Evolutionary conservation across 768 basidiomycete genomes (phyloP), one percentile per base, ranked within the genome.

Genomic region (Pulveroboletus sp.): DNA sequence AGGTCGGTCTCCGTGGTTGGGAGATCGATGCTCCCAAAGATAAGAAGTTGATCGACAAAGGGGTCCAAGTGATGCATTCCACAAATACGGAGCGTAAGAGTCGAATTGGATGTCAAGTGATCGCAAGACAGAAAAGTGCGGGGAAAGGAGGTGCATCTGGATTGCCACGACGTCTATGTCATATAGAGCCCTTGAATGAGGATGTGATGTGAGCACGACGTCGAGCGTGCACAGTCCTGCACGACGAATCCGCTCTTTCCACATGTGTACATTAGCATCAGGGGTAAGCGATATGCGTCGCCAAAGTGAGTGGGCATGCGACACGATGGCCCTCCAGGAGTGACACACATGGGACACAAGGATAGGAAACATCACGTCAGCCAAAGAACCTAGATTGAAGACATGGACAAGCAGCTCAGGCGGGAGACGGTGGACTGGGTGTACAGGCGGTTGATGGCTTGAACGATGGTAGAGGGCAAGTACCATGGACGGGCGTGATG

Each of bases 291-390:
- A 67, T 51, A 89, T 74, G 54, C 74, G 74, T 50, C 82, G 72
- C 87, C 87, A 89, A 47, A 89, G 69, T 1, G 74, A 58, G 15
- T 80, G 83, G 6, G 83, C 81, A 41, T 74, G 76, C 27, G 85
- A 69, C 14, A 82, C 76, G 27, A 86, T 71, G 32, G 75, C 67
- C 38, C 86, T 73, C 85, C 86, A 89, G 31, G 68, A 61, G 39
- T 75, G 71, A 64, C 84, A 89, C 48, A 86, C 83, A 55, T 86
- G 86, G 8, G 86, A 87, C 43, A 86, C 73, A 39, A 70, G 67
- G 52, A 87, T 56, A 18, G 85, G 81, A 32, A 86, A 74, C 69
- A 76, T 75, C 43, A 67, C 60, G 62, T 82, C 78, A 43, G 77
- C 75, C 50, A 80, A 68, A 11, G 82, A 73, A 14, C 80, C 86